Evolutionary conservation across 306 rosid genomes (phyloP), one percentile per base, ranked within the genome.

Genomic region (Prunus campanulata): DNA sequence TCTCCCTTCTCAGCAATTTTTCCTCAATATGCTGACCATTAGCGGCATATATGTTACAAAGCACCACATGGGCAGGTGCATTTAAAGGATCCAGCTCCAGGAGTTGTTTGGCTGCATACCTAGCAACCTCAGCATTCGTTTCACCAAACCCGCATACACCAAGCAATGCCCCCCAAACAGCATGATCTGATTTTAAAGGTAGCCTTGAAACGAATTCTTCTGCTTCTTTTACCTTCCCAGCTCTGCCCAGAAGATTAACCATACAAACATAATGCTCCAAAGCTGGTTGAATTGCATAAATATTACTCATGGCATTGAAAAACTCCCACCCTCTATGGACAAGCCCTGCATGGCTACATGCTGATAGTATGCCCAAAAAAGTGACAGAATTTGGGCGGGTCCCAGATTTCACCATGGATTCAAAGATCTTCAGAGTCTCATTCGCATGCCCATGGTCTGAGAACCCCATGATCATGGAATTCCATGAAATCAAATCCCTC

Each of bases 121-220:
- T 77, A 74, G 93, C 93, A 52, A 87, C 70, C 77, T 81, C 83
- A 7, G 79, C 81, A 80, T 82, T 71, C 16, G 80, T 71, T 79
- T 88, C 79, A 63, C 78, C 81, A 25, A 87, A 72, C 39, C 88
- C 85, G 68, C 92, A 90, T 3, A 85, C 66, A 70, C 93, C 94
- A 74, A 93, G 79, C 85, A 93, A 68, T 51, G 97, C 87, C 24
- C 93, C 96, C 96, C 91, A 90, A 73, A 89, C 72, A 61, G 92
- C 85, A 63, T 54, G 78, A 76, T 87, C 87, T 10, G 90, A 87
- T 74, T 87, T 80, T 19, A 88, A 67, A 63, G 93, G 96, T 60
- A 92, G 88, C 81, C 79, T 72, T 77, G 50, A 59, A 32, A 90
- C 91, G 48, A 93, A 79, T 79, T 86, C 91, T 76, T 87, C 84